phyloP scores from a whole-genome alignment of 1,284 basidiomycete species.

The Inonotus obliquus region DNA sequence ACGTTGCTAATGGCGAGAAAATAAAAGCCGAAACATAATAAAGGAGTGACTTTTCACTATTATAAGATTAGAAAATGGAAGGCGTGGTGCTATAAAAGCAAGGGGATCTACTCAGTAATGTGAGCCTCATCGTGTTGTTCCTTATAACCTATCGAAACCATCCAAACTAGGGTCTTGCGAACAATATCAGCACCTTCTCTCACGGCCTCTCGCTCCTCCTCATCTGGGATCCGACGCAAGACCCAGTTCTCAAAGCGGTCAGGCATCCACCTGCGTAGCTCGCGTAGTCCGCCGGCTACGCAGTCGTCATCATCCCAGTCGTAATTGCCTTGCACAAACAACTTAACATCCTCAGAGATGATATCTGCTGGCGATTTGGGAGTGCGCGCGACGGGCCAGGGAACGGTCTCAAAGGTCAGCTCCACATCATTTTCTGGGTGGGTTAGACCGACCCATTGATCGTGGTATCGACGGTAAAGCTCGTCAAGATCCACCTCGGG shows the following conservation, averaged over 20 bases:
- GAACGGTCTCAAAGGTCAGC: not conserved
- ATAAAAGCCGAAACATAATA: not conserved
- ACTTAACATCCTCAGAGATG: slow-evolving; percentile 41
- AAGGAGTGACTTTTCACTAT: not conserved
- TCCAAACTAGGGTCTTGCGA: not conserved
- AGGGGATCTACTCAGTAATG: not conserved
- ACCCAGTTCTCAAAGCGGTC: slow-evolving; percentile 47
- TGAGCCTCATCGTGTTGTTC: not conserved
- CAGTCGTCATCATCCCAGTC: slow-evolving; percentile 26
- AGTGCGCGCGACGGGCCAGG: slow-evolving; percentile 51
- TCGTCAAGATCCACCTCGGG: not conserved
- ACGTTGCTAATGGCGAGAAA: not conserved
- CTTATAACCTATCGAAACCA: not conserved
- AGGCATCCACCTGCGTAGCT: slow-evolving; percentile 71
- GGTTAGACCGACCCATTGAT: not conserved
- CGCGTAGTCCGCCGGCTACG: slow-evolving; percentile 42
- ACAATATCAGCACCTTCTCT: not conserved
- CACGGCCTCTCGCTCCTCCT: not conserved
- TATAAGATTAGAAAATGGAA: not conserved
- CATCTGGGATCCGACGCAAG: not conserved
- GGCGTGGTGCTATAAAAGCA: not conserved
- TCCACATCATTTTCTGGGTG: not conserved
- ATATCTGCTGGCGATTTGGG: slow-evolving; percentile 48
- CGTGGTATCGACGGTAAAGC: not conserved
- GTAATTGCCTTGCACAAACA: slow-evolving; percentile 53